Evolutionary conservation across 257 asterid species (phyloP), one percentile per base, ranked within the genome.

Genomic region (Solanum paucissectum): DNA sequence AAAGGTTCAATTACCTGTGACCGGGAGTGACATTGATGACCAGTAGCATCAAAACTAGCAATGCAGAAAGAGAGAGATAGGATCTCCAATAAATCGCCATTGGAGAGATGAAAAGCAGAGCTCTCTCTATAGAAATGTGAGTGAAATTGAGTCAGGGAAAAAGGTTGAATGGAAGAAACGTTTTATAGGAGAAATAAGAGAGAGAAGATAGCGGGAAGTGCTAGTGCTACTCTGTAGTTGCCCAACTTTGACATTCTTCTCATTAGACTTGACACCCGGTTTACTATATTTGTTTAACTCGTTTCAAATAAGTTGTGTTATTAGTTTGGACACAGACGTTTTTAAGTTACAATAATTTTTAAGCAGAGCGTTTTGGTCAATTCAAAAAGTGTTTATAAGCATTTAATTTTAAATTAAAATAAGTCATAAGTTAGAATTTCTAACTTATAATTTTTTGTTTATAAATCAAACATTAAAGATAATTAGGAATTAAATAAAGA

Each of bases 31-130:
- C 92, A 68, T 84, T 87, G 87, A 89, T 87, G 69, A 88, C 87
- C 58, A 93, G 82, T 33, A 88, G 12, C 33, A 93, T 86, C 12
- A 92, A 42, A 38, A 89, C 49, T 2, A 95, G 90, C 87, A 94
- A 58, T 74, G 91, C 81, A 58, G 40, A 90, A 25, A 94, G 79
- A 83, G 83, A 9, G 23, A 87, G 32, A 52, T 25, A 66, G 73
- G 38, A 86, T 42, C 91, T 91, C 83, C 52, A 74, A 58, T 90
- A 86, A 87, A 83, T 87, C 83, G 93, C 93, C 98, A 93, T 94
- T 90, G 90, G 77, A 89, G 89, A 60, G 38, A 84, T 23, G 4
- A 46, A 60, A 36, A 60, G 18, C 55, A 64, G 76, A 33, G 86
- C 13, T 62, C 32, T 18, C 36, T 58, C 12, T 29, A 32, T 46